Conservation (phyloP, 768 basidiomycete species). For the Pholiota molesta region DNA sequence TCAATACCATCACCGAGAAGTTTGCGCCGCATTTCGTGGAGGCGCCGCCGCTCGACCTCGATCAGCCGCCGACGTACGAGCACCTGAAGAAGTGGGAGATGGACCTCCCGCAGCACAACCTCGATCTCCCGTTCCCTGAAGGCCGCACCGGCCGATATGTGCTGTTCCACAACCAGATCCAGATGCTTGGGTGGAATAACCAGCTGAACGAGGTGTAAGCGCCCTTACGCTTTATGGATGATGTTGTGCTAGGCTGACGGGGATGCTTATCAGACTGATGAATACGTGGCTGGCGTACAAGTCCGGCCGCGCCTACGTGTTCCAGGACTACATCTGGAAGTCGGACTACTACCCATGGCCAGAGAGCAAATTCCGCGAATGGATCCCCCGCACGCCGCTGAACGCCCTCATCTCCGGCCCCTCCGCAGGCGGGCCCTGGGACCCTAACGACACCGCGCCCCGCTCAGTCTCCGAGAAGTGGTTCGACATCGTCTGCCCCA, state of each 20-base stretch:
- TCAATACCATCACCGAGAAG: neutral
- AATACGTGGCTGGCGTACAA: slow-evolving; percentile 53
- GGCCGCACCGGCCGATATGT: slow-evolving; percentile 51
- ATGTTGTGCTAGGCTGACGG: neutral
- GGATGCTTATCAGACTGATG: slow-evolving; percentile 39
- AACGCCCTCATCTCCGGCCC: slow-evolving; percentile 50
- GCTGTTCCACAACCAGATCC: slow-evolving; percentile 48
- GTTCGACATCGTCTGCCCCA: slow-evolving; percentile 50
- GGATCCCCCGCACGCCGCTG: slow-evolving; percentile 39
- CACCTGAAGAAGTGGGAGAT: slow-evolving; percentile 42
- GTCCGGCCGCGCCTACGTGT: slow-evolving; percentile 54
- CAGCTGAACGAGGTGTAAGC: slow-evolving; percentile 54
- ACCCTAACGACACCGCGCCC: slow-evolving; percentile 41
- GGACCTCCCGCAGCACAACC: slow-evolving; percentile 52
- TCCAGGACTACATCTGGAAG: slow-evolving; percentile 49
- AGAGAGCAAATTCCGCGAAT: slow-evolving; percentile 23
- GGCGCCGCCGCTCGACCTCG: slow-evolving; percentile 6
- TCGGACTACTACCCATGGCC: slow-evolving; percentile 48
- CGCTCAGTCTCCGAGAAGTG: slow-evolving; percentile 47
- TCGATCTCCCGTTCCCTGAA: slow-evolving; percentile 50
- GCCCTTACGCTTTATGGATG: neutral
- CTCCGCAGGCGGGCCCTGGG: slow-evolving; percentile 48
- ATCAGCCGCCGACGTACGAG: slow-evolving; percentile 21
- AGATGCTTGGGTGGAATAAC: slow-evolving; percentile 55
- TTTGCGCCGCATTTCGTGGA: neutral